Evolutionary conservation across 306 rosid species (phyloP).

Genomic region (Castanea sativa): DNA sequence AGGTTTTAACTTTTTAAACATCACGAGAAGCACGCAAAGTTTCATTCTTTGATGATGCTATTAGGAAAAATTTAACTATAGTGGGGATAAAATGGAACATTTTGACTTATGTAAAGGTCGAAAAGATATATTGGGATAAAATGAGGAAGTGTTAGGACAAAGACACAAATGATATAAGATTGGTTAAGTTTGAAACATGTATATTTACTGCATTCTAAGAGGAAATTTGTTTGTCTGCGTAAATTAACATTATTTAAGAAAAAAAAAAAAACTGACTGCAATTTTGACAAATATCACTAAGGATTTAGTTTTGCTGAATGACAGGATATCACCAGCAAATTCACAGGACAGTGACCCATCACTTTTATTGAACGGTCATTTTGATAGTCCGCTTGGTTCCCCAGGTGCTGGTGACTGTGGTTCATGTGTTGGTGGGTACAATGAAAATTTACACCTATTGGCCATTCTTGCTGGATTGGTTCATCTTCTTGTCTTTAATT

Average conservation of each 20-base stretch:
- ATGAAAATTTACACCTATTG: conserved; percentile 16
- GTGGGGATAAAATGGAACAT: neutral
- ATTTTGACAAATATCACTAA: conserved; percentile 14
- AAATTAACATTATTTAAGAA: neutral
- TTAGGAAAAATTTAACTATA: neutral
- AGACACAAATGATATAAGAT: neutral
- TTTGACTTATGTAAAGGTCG: neutral
- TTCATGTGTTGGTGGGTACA: conserved; percentile 90
- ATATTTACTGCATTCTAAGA: neutral
- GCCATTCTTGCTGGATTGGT: conserved; percentile 12
- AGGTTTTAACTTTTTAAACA: neutral
- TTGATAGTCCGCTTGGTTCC: conserved; percentile 92
- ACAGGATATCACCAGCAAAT: conserved; percentile 69
- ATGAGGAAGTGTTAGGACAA: neutral
- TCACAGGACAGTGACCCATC: conserved; percentile 75
- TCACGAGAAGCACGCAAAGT: neutral
- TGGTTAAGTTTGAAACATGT: neutral
- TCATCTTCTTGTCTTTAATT: conserved; percentile 3
- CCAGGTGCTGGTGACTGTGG: conserved; percentile 99
- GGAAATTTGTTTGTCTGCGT: neutral
- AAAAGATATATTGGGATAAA: neutral
- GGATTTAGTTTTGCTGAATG: conserved; percentile 27
- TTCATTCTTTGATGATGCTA: neutral
- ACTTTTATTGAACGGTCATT: conserved; percentile 84
- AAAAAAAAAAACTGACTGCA: neutral